Conservation (phyloP, 306 rosid genomes). For the Hippophae rhamnoides region DNA sequence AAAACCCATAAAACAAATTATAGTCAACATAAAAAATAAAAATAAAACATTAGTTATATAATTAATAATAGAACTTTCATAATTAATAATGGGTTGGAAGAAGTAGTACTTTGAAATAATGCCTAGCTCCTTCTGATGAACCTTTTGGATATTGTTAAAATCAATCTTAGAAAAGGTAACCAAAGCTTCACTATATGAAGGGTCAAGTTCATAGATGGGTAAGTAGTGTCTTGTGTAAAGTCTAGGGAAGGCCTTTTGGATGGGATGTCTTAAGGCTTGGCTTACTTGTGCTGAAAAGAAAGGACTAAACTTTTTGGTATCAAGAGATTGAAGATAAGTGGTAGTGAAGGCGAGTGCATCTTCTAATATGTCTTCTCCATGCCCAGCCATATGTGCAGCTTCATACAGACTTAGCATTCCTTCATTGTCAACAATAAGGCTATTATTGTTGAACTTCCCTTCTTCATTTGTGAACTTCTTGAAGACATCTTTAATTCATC, state of each 20-base stretch:
- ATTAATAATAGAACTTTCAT: not conserved
- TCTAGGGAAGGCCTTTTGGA: conserved; percentile 13
- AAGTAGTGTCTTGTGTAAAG: conserved; percentile 9
- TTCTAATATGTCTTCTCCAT: conserved; percentile 10
- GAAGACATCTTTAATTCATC: conserved; percentile 9
- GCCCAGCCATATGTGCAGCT: conserved; percentile 4
- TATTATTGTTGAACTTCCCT: conserved; percentile 10
- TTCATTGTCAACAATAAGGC: not conserved
- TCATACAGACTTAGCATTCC: conserved; percentile 15
- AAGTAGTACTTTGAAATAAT: conserved; percentile 4
- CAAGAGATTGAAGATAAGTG: not conserved
- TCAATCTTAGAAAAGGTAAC: conserved; percentile 19
- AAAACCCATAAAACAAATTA: not conserved
- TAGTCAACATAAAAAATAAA: not conserved
- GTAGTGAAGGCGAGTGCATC: conserved; percentile 15
- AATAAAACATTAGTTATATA: not conserved
- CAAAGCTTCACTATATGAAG: conserved; percentile 2
- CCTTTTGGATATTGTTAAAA: conserved; percentile 22
- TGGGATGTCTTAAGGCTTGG: conserved; percentile 16
- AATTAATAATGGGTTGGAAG: not conserved
- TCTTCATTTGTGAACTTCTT: conserved; percentile 13
- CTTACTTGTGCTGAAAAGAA: conserved; percentile 21
- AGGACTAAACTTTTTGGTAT: not conserved
- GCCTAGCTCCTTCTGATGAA: conserved; percentile 15
- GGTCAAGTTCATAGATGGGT: conserved; percentile 11